Evolutionary conservation across 2,329 filamentous ascomycete genomes (phyloP).

Genomic region (Trichoderma brevicompactum): DNA sequence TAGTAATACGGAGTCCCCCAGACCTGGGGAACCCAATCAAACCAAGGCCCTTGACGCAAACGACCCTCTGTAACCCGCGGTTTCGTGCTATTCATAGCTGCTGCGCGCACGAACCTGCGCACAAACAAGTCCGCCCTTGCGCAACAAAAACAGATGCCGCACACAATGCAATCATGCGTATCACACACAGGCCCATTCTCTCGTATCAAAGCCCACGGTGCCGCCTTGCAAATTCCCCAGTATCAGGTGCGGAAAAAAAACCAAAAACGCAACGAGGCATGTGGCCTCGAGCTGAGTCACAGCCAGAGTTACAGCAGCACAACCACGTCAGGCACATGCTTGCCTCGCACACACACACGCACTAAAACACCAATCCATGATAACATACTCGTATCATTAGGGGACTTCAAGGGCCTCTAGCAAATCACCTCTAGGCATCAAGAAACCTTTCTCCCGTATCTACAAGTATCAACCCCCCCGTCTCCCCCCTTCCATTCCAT

Average conservation of each 20-base stretch:
- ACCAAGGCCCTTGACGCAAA: too few species aligned
- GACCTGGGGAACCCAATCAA: constrained; percentile 9
- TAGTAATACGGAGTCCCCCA: constrained; percentile 10
- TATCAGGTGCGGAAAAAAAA: not conserved
- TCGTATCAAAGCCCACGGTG: not conserved
- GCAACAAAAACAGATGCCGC: not conserved
- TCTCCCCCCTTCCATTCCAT: constrained; percentile 16
- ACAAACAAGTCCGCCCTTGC: not conserved
- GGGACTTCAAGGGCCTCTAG: not conserved
- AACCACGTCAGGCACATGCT: not conserved
- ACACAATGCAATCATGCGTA: constrained; percentile 1
- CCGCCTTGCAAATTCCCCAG: not conserved
- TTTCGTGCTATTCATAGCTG: constrained; percentile 1
- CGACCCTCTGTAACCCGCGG: not conserved
- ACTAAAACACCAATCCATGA: not conserved
- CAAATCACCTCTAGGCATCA: constrained; percentile 3
- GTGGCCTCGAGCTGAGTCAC: constrained; percentile 4
- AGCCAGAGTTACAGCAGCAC: constrained; percentile 14
- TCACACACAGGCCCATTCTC: not conserved
- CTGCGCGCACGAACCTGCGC: not conserved
- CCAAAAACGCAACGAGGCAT: constrained; percentile 5
- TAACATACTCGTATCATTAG: constrained; percentile 14
- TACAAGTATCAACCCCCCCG: not conserved
- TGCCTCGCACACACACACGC: not conserved
- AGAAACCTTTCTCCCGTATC: constrained; percentile 7